Percentiles rank a stretch among this genome's conserved stretches.
Evolutionary conservation across 352 stramenopile species (phyloP).

Genomic region (Pseudoperonospora humuli): DNA sequence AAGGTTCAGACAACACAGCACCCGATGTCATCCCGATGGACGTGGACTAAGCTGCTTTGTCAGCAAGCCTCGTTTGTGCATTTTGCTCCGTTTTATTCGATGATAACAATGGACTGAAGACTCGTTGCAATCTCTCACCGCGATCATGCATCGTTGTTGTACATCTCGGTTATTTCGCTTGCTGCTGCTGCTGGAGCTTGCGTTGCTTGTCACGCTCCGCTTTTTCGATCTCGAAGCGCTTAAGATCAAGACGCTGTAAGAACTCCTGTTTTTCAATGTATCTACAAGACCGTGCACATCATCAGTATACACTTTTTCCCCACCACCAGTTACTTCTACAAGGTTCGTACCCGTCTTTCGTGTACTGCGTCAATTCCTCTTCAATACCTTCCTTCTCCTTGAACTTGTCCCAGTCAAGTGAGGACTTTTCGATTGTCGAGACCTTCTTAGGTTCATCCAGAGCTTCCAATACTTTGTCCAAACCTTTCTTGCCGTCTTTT

Average conservation of each 20-base stretch:
- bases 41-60: slow-evolving; percentile 38
- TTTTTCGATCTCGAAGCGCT: slow-evolving; percentile 87
- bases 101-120: slow-evolving; percentile 7
- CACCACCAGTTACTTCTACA: background rate
- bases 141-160: background rate
- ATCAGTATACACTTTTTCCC: background rate
- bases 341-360: slow-evolving; percentile 80
- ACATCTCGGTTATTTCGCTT: background rate
- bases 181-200: slow-evolving; percentile 37
- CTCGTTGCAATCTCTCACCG: background rate
- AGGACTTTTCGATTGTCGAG: slow-evolving; percentile 93
- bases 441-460: slow-evolving; percentile 88
- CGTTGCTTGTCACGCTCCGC: slow-evolving; percentile 75
- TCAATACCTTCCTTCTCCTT: slow-evolving; percentile 89
- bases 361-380: slow-evolving; percentile 89
- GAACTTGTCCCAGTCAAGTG: slow-evolving; percentile 93
- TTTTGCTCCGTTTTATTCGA: slow-evolving; percentile 6
- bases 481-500: slow-evolving; percentile 18
- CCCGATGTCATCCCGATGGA: slow-evolving; percentile 72
- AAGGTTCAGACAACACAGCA: slow-evolving; percentile 39
- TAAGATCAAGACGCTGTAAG: slow-evolving; percentile 82
- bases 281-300: slow-evolving; percentile 11
- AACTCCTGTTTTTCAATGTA: slow-evolving; percentile 96
- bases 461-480: slow-evolving; percentile 84
- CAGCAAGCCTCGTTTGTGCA: background rate